A percentile compares a stretch with the other conserved stretches of the same genome.
These are phyloP conservation scores for Mucor circinelloides DNA, from an alignment of 371 early-diverging fungal genomes.

Conservation along the genomic window DNA sequence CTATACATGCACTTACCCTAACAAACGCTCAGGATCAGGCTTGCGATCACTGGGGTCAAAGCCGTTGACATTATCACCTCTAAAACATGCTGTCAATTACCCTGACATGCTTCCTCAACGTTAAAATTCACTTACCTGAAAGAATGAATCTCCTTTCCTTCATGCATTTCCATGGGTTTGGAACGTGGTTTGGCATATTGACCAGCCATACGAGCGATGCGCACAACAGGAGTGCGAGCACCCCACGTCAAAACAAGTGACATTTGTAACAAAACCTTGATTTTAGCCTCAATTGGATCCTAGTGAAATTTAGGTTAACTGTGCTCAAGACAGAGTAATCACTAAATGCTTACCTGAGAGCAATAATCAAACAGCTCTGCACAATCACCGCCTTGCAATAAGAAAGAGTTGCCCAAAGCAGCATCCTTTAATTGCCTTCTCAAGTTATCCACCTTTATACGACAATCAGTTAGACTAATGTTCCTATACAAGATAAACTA, in stretches of 20 bases:
- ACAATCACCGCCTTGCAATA: conserved; percentile 98
- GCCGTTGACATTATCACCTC: conserved; percentile 97
- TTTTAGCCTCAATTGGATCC: conserved; percentile 89
- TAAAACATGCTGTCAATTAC: conserved; percentile 15
- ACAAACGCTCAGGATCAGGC: conserved; percentile 93
- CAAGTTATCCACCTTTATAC: conserved; percentile 75
- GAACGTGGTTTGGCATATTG: conserved; percentile 98
- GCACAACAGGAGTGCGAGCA: conserved; percentile 88
- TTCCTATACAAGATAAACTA: neutral
- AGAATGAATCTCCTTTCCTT: conserved; percentile 80
- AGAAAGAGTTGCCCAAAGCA: conserved; percentile 88
- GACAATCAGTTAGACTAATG: neutral
- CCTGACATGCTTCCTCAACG: neutral
- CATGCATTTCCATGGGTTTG: conserved; percentile 84
- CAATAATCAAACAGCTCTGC: conserved; percentile 98
- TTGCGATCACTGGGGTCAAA: conserved; percentile 83
- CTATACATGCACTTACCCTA: conserved; percentile 55
- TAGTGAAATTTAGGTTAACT: conserved; percentile 23
- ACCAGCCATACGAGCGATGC: conserved; percentile 97
- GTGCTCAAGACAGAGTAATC: neutral
- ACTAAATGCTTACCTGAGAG: conserved; percentile 60
- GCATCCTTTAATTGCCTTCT: conserved; percentile 84
- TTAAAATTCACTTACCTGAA: conserved; percentile 52
- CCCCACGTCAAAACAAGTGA: conserved; percentile 94
- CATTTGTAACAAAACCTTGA: conserved; percentile 96